Percentiles rank a stretch among this genome's conserved stretches.
Evolutionary conservation across 192 early-diverging fungal genomes (phyloP).

Genomic region (Spinellus fusiger): DNA sequence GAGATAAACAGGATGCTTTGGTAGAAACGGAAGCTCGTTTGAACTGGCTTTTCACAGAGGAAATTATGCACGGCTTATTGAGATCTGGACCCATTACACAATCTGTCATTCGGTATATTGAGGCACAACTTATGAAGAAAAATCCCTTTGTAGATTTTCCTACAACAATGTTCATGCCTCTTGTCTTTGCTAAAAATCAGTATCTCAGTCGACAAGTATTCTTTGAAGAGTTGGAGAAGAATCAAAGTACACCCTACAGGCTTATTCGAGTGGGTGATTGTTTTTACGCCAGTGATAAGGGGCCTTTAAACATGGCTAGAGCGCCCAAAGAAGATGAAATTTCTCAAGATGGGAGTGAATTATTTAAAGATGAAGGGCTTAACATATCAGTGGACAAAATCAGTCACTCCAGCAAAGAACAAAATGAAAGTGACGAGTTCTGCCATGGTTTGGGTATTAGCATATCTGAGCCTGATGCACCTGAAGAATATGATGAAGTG

Average conservation of each 20-base stretch:
- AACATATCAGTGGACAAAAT: conserved; percentile 7
- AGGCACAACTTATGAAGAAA: conserved; percentile 47
- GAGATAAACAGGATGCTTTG: conserved; percentile 54
- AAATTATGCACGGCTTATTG: conserved; percentile 67
- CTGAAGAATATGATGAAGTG: conserved; percentile 12
- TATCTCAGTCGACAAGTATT: conserved; percentile 42
- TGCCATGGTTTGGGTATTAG: conserved; percentile 50
- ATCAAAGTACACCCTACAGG: conserved; percentile 39
- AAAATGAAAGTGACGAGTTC: conserved; percentile 33
- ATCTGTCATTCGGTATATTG: conserved; percentile 40
- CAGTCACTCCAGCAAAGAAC: background rate
- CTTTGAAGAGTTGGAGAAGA: conserved; percentile 43
- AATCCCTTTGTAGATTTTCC: conserved; percentile 52
- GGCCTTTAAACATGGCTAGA: background rate
- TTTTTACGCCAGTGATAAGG: conserved; percentile 44
- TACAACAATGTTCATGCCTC: conserved; percentile 41
- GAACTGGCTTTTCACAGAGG: conserved; percentile 62
- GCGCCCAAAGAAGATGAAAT: background rate
- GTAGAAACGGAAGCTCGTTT: conserved; percentile 49
- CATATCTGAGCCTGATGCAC: conserved; percentile 16
- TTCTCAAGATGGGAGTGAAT: conserved; percentile 1
- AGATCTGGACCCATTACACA: conserved; percentile 48
- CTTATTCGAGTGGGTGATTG: conserved; percentile 44
- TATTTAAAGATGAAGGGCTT: background rate
- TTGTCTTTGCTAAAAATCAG: conserved; percentile 43